Conservation (phyloP, 2,329 filamentous ascomycete species). For the Fusarium solani-melongenae region DNA sequence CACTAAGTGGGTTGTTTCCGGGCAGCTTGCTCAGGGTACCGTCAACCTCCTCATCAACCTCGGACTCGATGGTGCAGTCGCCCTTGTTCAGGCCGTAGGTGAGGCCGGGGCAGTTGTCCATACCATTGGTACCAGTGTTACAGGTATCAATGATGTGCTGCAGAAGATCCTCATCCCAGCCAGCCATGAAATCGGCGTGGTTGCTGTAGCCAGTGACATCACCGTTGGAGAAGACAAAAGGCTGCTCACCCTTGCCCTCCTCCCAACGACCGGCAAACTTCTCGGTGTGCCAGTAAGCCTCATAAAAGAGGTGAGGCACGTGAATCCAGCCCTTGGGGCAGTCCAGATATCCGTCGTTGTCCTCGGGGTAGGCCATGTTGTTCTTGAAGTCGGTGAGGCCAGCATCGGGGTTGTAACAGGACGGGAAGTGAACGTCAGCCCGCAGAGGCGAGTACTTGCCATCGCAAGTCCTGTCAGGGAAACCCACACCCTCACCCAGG, state of each 20-base stretch:
- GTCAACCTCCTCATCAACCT: slow-evolving; percentile 57
- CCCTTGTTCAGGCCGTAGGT: slow-evolving; percentile 62
- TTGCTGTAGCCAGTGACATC: slow-evolving; percentile 76
- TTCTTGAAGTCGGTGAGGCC: slow-evolving; percentile 69
- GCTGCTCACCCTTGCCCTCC: slow-evolving; percentile 64
- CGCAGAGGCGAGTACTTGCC: slow-evolving; percentile 70
- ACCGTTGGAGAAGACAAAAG: slow-evolving; percentile 76
- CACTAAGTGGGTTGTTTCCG: slow-evolving; percentile 65
- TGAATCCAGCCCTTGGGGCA: slow-evolving; percentile 67
- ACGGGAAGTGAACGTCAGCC: slow-evolving; percentile 77
- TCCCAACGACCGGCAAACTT: slow-evolving; percentile 64
- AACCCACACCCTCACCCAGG: slow-evolving; percentile 68
- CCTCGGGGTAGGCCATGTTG: slow-evolving; percentile 74
- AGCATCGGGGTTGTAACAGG: slow-evolving; percentile 75
- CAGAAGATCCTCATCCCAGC: slow-evolving; percentile 74
- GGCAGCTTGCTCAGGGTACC: slow-evolving; percentile 62
- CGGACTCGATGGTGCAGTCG: slow-evolving; percentile 63
- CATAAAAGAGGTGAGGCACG: slow-evolving; percentile 67
- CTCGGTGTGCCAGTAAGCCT: slow-evolving; percentile 71
- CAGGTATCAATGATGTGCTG: slow-evolving; percentile 76
- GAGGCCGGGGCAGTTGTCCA: slow-evolving; percentile 72
- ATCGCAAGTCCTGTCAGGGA: slow-evolving; percentile 78
- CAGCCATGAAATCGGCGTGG: slow-evolving; percentile 79
- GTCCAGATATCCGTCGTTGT: slow-evolving; percentile 60
- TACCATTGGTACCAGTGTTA: slow-evolving; percentile 66